Evolutionary conservation across 768 basidiomycete genomes (phyloP).

Genomic region (Leccinum boreale): DNA sequence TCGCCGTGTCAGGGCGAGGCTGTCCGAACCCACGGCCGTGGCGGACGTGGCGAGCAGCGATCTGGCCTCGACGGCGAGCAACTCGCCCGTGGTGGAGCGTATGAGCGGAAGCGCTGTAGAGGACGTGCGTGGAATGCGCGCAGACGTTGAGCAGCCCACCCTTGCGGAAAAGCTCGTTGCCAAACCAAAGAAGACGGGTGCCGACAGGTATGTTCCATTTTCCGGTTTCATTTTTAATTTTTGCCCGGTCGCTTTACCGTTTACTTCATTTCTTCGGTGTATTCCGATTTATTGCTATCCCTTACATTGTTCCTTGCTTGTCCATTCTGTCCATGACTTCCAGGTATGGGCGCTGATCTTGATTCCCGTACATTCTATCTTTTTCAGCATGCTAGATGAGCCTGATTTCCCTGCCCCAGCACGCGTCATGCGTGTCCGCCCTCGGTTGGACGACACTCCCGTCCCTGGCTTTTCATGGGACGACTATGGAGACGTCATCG

Average conservation of each 20-base stretch:
- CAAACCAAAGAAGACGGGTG: constrained; percentile 59
- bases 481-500: constrained; percentile 69
- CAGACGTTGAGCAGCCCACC: constrained; percentile 34
- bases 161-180: constrained; percentile 65
- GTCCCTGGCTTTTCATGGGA: constrained; percentile 69
- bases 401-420: constrained; percentile 53
- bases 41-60: constrained; percentile 46
- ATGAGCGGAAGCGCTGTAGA: constrained; percentile 26
- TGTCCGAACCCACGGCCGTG: constrained; percentile 16
- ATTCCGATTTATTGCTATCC: not conserved
- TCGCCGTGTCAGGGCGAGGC: constrained; percentile 21
- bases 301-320: not conserved
- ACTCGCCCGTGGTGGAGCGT: constrained; percentile 35
- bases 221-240: not conserved
- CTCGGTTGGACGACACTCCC: constrained; percentile 54
- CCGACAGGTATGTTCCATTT: constrained; percentile 58
- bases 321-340: not conserved
- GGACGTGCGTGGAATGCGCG: constrained; percentile 30
- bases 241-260: not conserved
- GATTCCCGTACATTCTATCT: not conserved
- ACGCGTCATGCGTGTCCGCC: constrained; percentile 69
- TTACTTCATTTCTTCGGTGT: not conserved
- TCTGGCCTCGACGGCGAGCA: constrained; percentile 49
- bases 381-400: constrained; percentile 57
- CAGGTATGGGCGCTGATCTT: constrained; percentile 5